phyloP scores from a whole-genome alignment of 495 filamentous ascomycete genomes.

The Bombardia bombarda region DNA sequence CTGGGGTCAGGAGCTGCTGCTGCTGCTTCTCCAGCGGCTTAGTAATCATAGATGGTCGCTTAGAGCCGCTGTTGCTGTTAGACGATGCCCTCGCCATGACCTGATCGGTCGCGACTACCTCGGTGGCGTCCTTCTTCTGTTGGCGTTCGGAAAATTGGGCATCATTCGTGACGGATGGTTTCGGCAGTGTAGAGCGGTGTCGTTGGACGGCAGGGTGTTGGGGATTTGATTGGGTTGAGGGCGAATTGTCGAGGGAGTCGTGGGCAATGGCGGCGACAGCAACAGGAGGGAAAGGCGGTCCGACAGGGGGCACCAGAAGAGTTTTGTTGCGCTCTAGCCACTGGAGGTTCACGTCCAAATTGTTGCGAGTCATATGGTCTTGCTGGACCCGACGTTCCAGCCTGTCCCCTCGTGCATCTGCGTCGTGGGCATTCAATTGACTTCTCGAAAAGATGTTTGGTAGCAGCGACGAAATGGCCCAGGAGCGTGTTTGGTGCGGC shows the following conservation, averaged over 20 bases:
- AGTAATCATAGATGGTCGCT: too few relatives aligned
- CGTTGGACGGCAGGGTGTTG: too few relatives aligned
- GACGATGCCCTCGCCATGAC: slow-evolving; percentile 11
- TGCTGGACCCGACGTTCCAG: slow-evolving; percentile 26
- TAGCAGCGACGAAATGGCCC: neutral
- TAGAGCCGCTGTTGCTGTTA: slow-evolving; percentile 14
- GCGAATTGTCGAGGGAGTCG: neutral
- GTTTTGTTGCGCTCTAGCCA: slow-evolving; percentile 10
- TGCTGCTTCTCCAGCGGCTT: too few relatives aligned
- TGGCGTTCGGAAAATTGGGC: neutral
- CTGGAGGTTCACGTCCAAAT: slow-evolving; percentile 11
- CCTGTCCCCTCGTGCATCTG: slow-evolving; percentile 22
- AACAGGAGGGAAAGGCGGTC: slow-evolving; percentile 1
- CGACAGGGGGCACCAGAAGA: neutral
- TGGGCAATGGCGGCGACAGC: neutral
- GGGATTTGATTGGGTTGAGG: too few relatives aligned
- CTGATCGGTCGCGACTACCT: slow-evolving; percentile 3
- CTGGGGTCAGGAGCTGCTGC: slow-evolving; percentile 28
- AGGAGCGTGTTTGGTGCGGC: slow-evolving; percentile 11
- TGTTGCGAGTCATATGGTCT: slow-evolving; percentile 55
- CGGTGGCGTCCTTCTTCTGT: neutral
- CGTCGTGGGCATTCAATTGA: slow-evolving; percentile 11
- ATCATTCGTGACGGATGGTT: neutral
- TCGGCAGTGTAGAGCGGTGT: neutral
- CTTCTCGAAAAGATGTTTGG: neutral